phyloP scores from a whole-genome alignment of 2,329 filamentous ascomycete genomes.

The Aspergillus persii region DNA sequence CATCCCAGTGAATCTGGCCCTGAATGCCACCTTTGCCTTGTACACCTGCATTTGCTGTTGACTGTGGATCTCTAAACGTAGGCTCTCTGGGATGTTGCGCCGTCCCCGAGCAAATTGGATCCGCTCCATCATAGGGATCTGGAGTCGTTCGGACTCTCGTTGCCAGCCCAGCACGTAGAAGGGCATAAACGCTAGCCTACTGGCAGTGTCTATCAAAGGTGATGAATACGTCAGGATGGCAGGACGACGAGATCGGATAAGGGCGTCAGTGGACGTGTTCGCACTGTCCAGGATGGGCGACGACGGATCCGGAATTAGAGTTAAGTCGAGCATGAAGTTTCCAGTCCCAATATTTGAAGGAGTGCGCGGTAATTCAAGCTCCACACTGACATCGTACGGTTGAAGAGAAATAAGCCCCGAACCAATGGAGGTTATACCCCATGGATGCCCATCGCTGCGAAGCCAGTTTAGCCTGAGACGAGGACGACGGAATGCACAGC shows the following conservation, averaged over 20 bases:
- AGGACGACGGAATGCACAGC: neutral
- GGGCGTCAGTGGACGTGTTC: conserved; percentile 40
- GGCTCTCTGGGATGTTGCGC: conserved; percentile 52
- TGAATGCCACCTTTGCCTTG: conserved; percentile 63
- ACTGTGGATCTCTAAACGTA: conserved; percentile 68
- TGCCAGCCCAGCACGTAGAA: conserved; percentile 67
- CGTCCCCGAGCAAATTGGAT: conserved; percentile 62
- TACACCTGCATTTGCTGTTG: conserved; percentile 75
- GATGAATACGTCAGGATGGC: conserved; percentile 79
- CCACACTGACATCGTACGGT: conserved; percentile 78
- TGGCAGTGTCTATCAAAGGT: conserved; percentile 61
- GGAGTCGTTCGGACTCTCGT: conserved; percentile 62
- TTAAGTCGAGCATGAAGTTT: conserved; percentile 91
- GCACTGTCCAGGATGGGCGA: conserved; percentile 27
- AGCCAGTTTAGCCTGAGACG: neutral
- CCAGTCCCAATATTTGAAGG: conserved; percentile 71
- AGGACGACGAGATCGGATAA: conserved; percentile 68
- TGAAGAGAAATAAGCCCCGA: conserved; percentile 66
- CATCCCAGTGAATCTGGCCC: conserved; percentile 72
- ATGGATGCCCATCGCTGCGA: conserved; percentile 47
- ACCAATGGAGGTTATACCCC: conserved; percentile 52
- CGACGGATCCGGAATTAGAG: conserved; percentile 57
- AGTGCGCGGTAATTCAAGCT: conserved; percentile 74
- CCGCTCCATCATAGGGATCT: conserved; percentile 70
- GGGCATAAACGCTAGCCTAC: conserved; percentile 62